Base-by-base conservation (phyloP, 768 basidiomycete genomes). In the Lyophyllum decastes region DNA sequence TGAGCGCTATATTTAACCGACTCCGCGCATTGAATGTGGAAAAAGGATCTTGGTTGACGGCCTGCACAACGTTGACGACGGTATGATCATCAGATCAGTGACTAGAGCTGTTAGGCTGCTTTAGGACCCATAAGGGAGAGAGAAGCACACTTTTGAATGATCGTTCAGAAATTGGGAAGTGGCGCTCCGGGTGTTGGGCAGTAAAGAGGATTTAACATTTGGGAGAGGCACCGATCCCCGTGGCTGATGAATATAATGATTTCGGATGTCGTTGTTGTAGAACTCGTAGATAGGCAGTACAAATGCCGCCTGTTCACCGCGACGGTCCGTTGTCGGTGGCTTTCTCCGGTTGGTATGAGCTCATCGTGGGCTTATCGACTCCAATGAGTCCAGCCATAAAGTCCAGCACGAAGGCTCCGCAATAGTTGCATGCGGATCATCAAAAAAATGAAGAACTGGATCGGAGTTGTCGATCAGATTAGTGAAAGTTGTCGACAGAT, bases 31-130 rank as follows among this genome's bases (percentile, higher is more conserved):
- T 16, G 16, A 4, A 38, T 9, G 8, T 4, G 35, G 35, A 47
- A 35, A 25, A 30, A 22, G n/a, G 14, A 50, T 30, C 48, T 9
- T 38, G 40, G 21, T 43, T 59, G 48, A 38, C 47, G 38, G 55
- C 19, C 22, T 46, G 45, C 11, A 46, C 43, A n/a, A 49, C n/a
- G 48, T 41, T 49, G 52, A 52, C 47, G 48, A 55, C 45, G 25
- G 11, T 16, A 41, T 59, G 58, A 59, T 59, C 22, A 59, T 59
- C 58, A 50, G 33, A 51, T 33, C 22, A 22, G 25, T 10, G 45
- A n/a, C 38, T 19, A 2, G n/a, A 26, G 52, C n/a, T 41, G 12
- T 26, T 33, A 25, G 21, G 38, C 19, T 27, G 27, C 35, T 41
- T n/a, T 19, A 9, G 19, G 21, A 41, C 40, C n/a, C 33, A 4